A percentile compares a stretch with the other conserved stretches of the same genome.
Conservation (phyloP, 306 rosid species). For the Fragaria iinumae region DNA sequence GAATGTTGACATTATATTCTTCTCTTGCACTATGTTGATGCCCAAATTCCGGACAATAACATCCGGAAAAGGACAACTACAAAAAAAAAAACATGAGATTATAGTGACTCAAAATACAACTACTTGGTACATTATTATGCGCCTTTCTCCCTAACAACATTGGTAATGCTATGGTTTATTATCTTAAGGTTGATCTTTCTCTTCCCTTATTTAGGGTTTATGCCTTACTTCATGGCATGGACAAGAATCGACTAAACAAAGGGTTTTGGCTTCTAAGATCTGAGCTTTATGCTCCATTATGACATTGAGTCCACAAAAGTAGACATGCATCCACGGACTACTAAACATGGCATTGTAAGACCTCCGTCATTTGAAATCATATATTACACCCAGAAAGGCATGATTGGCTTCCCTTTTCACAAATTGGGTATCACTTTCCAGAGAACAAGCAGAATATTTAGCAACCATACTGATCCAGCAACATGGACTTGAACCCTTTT, state of each 20-base stretch:
- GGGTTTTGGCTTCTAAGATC: slow-evolving; percentile 2
- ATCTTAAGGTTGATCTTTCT: not conserved
- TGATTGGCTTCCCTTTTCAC: not conserved
- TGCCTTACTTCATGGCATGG: slow-evolving; percentile 8
- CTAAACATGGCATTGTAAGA: slow-evolving; percentile 13
- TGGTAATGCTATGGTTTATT: not conserved
- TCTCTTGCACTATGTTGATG: not conserved
- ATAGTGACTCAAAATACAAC: not conserved
- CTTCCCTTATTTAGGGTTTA: slow-evolving; percentile 6
- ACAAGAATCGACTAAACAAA: slow-evolving; percentile 16
- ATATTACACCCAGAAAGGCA: not conserved
- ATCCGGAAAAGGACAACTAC: not conserved
- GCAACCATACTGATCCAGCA: slow-evolving; percentile 9
- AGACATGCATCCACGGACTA: slow-evolving; percentile 14
- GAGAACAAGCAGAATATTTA: slow-evolving; percentile 17
- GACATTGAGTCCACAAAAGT: slow-evolving; percentile 18
- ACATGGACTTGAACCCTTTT: not conserved
- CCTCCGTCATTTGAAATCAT: slow-evolving; percentile 11
- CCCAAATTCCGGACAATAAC: not conserved
- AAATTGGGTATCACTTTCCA: slow-evolving; percentile 19
- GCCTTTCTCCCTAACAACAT: not conserved
- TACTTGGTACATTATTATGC: not conserved
- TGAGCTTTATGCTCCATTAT: not conserved
- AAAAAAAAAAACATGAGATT: not conserved
- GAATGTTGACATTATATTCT: slow-evolving; percentile 4